Conservation (phyloP, 805 yeast species). For the Candida coleopterorum region DNA sequence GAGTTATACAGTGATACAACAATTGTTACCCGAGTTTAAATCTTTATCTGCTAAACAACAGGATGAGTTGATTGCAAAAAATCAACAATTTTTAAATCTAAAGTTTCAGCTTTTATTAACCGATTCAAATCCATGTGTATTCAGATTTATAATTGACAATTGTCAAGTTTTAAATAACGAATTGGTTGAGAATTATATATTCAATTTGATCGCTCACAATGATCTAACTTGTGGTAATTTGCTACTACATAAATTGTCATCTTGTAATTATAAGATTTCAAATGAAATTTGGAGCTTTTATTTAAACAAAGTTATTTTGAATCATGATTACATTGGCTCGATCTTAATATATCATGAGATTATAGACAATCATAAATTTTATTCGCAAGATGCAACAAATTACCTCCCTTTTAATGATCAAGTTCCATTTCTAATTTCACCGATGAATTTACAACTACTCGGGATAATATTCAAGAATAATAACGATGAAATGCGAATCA, state of each 20-base stretch:
- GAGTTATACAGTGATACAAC: background rate
- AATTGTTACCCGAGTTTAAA: background rate
- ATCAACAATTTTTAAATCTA: constrained; percentile 1
- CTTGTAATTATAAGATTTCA: constrained; percentile 16
- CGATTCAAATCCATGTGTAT: constrained; percentile 4
- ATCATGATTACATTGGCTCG: constrained; percentile 26
- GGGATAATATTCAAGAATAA: constrained; percentile 25
- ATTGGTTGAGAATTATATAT: constrained; percentile 20
- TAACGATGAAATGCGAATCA: constrained; percentile 20
- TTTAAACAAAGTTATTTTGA: constrained; percentile 19
- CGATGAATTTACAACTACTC: constrained; percentile 20
- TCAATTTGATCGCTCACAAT: constrained; percentile 14
- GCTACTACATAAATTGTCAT: constrained; percentile 22
- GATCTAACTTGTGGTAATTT: constrained; percentile 22
- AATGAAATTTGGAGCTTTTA: constrained; percentile 33
- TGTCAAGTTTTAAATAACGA: constrained; percentile 5
- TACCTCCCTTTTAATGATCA: constrained; percentile 13
- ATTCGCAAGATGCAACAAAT: constrained; percentile 12
- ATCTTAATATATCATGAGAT: constrained; percentile 32
- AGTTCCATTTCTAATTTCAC: constrained; percentile 31
- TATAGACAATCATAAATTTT: constrained; percentile 21
- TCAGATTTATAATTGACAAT: constrained; percentile 8
- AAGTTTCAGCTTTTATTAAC: background rate
- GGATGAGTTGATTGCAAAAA: background rate
- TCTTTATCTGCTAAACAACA: background rate